Evolutionary conservation across 2,329 filamentous ascomycete genomes (phyloP), one percentile per base, ranked within the genome.

Genomic region (Ophiostoma sp.): DNA sequence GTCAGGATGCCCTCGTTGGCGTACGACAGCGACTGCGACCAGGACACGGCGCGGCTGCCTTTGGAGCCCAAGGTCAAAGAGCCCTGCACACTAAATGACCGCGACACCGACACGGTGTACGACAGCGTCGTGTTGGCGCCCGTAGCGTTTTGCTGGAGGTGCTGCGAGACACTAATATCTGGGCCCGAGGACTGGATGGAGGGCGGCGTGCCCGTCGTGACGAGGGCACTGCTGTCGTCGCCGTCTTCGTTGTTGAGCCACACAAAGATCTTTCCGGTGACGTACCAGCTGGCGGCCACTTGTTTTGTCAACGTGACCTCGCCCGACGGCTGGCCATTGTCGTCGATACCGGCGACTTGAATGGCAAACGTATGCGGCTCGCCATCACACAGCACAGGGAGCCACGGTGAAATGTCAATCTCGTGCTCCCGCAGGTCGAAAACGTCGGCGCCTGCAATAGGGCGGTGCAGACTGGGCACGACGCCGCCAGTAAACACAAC

Each of bases 401-500:
- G 83, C 84, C 91, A 96, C 0, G 93, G 90, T 1, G 92, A 91
- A 66, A 97, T 90, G 78, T 97, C 93, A 75, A 97, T 93, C 79
- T 96, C 92, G 75, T 93, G 90, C 79, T 96, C 93, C 61, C 88
- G 85, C 31, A 97, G 84, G 78, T 96, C 93, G 79, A 94, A 96
- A 0, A 92, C 89, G 78, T 96, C 90, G 25, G 92, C 89, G 0
- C 93, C 93, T 2, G 93, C 93, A 71, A 96, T 87, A 0, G 93
- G 93, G 7, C 92, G 86, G 87, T 94, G 94, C 52, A 96, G 86
- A 0, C 89, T 89, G 4, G 93, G 93, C 0, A 92, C 90, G 6
- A 97, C 85, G 1, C 93, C 93, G 2, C 94, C 93, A 0, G 93
- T 95, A 77, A 95, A 95, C 68, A 97, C 91, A 22, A 94, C 87